phyloP scores from a whole-genome alignment of 2,329 filamentous ascomycete species.

The Fusarium sp. region DNA sequence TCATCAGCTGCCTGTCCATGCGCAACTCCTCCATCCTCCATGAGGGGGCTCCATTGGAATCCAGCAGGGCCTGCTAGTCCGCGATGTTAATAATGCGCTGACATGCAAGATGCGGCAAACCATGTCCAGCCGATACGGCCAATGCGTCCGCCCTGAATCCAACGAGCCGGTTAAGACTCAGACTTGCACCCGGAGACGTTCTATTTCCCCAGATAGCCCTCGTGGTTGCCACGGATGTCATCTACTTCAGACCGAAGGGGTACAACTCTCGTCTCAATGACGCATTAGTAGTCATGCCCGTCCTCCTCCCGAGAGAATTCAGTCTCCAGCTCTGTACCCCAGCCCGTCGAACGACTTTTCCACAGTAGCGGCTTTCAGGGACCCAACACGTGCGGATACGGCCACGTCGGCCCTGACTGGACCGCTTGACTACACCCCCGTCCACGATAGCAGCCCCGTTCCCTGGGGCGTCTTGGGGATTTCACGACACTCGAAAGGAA shows the following conservation, averaged over 20 bases:
- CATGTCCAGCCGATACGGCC: conserved; percentile 34
- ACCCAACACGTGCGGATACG: conserved; percentile 19
- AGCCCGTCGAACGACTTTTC: conserved; percentile 19
- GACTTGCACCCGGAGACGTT: conserved; percentile 13
- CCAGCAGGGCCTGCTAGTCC: conserved; percentile 18
- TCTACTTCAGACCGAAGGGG: background rate
- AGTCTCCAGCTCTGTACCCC: background rate
- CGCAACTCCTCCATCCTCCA: conserved; percentile 13
- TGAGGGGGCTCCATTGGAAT: conserved; percentile 2
- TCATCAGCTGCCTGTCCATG: conserved; percentile 20
- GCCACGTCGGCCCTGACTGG: conserved; percentile 32
- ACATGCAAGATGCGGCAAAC: conserved; percentile 29
- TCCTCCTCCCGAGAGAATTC: background rate
- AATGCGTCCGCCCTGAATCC: conserved; percentile 39
- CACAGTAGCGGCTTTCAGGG: conserved; percentile 2
- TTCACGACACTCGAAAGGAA: conserved; percentile 18
- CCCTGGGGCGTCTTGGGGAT: background rate
- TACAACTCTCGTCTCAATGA: background rate
- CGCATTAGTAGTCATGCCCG: background rate
- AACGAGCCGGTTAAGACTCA: conserved; percentile 32
- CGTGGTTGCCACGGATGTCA: background rate
- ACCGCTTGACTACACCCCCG: conserved; percentile 20
- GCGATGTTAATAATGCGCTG: conserved; percentile 24
- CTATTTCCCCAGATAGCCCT: background rate
- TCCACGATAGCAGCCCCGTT: conserved; percentile 3